Conservation (phyloP, 179 eudicot species). For the Corrigiola litoralis region DNA sequence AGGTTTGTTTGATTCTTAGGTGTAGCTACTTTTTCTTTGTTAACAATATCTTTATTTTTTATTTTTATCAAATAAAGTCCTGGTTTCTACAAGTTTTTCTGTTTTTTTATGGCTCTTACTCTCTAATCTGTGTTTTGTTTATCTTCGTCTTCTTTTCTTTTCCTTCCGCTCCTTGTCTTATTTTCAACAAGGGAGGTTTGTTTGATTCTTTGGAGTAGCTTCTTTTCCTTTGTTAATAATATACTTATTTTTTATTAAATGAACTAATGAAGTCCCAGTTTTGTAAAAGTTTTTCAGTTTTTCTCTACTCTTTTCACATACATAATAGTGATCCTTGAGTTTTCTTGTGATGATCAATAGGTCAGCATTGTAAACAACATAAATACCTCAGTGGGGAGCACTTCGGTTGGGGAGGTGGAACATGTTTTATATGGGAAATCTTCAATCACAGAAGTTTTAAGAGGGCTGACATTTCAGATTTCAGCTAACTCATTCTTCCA, state of each 20-base stretch:
- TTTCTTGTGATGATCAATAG: constrained; percentile 30
- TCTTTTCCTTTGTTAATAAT: too few relatives aligned
- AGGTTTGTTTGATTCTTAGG: neutral
- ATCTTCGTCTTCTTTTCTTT: too few relatives aligned
- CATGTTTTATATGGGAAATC: constrained; percentile 71
- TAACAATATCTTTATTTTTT: too few relatives aligned
- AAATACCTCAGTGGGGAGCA: constrained; percentile 86
- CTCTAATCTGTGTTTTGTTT: too few relatives aligned
- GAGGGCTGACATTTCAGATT: constrained; percentile 86
- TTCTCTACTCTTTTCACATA: neutral
- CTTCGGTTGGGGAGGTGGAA: constrained; percentile 84
- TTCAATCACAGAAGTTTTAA: constrained; percentile 66
- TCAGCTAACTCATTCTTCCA: constrained; percentile 98
- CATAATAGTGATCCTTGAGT: neutral
- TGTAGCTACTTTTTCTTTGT: neutral
- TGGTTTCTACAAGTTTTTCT: too few relatives aligned
- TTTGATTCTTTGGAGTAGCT: too few relatives aligned
- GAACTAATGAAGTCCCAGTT: neutral
- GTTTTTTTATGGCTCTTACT: too few relatives aligned
- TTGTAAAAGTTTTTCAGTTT: neutral
- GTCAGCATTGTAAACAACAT: constrained; percentile 89
- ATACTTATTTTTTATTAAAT: too few relatives aligned
- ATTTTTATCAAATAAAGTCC: too few relatives aligned
- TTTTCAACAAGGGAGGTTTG: neutral
- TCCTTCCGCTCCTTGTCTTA: too few relatives aligned